These are phyloP conservation scores for Flaveria sonorensis DNA, from an alignment of 129 eudicot genomes.

Conservation along the genomic window DNA sequence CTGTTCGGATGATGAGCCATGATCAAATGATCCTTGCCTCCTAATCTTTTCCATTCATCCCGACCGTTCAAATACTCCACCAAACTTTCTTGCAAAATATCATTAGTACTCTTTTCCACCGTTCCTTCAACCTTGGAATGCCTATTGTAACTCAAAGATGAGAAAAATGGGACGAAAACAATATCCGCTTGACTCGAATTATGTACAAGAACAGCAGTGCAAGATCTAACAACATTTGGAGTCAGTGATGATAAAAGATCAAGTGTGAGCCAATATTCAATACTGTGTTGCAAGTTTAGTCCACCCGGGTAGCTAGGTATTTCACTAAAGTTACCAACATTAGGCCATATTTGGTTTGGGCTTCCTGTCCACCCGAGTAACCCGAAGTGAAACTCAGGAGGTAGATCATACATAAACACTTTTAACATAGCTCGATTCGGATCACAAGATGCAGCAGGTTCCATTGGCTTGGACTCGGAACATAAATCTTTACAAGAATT, in stretches of 20 bases:
- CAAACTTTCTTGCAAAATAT: slow-evolving; percentile 62
- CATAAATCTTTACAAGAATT: slow-evolving; percentile 24
- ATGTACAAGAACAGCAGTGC: slow-evolving; percentile 61
- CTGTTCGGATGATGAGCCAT: slow-evolving; percentile 95
- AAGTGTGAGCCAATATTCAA: slow-evolving; percentile 93
- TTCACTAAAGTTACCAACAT: slow-evolving; percentile 45
- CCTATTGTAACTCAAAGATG: slow-evolving; percentile 85
- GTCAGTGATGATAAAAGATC: slow-evolving; percentile 74
- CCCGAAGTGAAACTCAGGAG: slow-evolving; percentile 85
- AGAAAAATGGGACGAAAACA: slow-evolving; percentile 80
- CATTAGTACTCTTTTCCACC: slow-evolving; percentile 49
- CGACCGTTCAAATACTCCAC: slow-evolving; percentile 60
- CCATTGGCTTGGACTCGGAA: slow-evolving; percentile 1
- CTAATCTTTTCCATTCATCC: slow-evolving; percentile 68
- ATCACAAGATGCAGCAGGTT: slow-evolving; percentile 18
- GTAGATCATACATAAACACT: slow-evolving; percentile 87
- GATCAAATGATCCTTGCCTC: slow-evolving; percentile 84
- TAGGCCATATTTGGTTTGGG: slow-evolving; percentile 68
- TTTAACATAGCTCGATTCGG: slow-evolving; percentile 46
- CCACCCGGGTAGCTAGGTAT: slow-evolving; percentile 89
- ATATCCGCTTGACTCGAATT: slow-evolving; percentile 81
- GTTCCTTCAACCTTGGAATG: slow-evolving; percentile 55
- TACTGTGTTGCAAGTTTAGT: slow-evolving; percentile 80
- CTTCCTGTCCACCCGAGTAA: slow-evolving; percentile 71
- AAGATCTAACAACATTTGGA: slow-evolving; percentile 54